Base-by-base conservation (phyloP, 176 grass and related monocot genomes). In the Oryza brachyantha region DNA sequence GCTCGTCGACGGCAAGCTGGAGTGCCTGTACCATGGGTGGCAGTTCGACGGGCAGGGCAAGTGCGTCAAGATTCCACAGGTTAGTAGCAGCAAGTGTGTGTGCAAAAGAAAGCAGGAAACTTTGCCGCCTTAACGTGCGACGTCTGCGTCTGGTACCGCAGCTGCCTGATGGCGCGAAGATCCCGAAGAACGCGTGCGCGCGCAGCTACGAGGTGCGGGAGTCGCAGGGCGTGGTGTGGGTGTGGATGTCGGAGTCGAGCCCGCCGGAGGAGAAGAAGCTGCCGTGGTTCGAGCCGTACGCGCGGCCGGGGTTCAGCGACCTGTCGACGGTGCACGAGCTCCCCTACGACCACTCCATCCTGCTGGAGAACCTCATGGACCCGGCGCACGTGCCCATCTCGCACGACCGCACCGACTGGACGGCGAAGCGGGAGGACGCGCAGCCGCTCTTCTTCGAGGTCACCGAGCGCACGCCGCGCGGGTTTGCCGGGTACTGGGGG, bases 301-400 rank as follows among this genome's bases (percentile, higher is more conserved):
- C 84, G 42, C 83, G 82, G 12, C 61, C 78, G 7, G 92, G 90
- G 69, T 99, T 99, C 90, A 78, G 72, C 79, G 92, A 93, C 80
- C 22, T 74, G 8, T 99, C 96, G 7, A 85, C 92, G 24, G 85
- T 89, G 16, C 96, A 99, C 80, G 96, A 94, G 79, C 92, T 99
- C 37, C 92, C 92, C 67, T 99, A 95, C 83, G 96, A 95, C 84
- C 96, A 99, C 83, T 99, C 96, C 66, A 99, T 99, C 77, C 96
- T 99, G 31, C 85, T 94, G 1, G 96, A 98, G 74, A 98, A 99
- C 81, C 92, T 95, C 78, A 99, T 95, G 92, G 96, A 99, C 70
- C 96, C 92, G 0, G 96, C 96, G 8, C 92, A 99, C 85, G 86
- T 99, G 52, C 92, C 96, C 61, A 99, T 95, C 84, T 99, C 92